Evolutionary conservation across 2,329 filamentous ascomycete species (phyloP).

Genomic region (Ceratocystis harringtonii): DNA sequence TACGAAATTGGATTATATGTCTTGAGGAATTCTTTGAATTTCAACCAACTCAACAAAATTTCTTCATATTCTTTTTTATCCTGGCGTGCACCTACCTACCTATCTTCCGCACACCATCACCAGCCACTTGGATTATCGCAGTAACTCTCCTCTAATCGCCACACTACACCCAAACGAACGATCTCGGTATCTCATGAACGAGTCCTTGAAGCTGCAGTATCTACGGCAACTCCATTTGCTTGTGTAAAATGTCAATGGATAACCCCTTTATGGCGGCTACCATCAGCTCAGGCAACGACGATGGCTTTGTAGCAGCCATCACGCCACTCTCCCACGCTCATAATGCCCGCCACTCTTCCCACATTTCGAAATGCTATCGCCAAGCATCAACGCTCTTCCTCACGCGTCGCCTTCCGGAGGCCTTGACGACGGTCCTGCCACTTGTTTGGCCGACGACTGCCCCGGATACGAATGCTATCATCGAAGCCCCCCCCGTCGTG

Average conservation of each 20-base stretch:
- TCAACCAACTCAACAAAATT: neutral
- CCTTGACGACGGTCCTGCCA: slow-evolving; percentile 69
- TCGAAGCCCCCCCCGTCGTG: slow-evolving; percentile 56
- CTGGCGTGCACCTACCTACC: neutral
- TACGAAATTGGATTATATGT: neutral
- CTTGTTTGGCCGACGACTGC: slow-evolving; percentile 51
- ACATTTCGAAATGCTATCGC: slow-evolving; percentile 83
- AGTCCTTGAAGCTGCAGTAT: neutral
- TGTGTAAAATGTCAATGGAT: slow-evolving; percentile 29
- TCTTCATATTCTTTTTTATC: neutral
- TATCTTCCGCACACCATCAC: neutral
- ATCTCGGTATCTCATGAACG: neutral
- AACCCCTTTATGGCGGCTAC: slow-evolving; percentile 29
- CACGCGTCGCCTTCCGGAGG: slow-evolving; percentile 82
- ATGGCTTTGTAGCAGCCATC: slow-evolving; percentile 46
- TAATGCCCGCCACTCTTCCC: slow-evolving; percentile 44
- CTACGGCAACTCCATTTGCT: neutral
- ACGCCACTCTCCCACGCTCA: slow-evolving; percentile 49
- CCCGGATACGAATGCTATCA: slow-evolving; percentile 31
- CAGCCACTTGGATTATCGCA: slow-evolving; percentile 2
- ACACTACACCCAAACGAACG: neutral
- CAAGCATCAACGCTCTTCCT: slow-evolving; percentile 89
- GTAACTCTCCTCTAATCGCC: neutral
- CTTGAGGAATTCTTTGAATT: neutral
- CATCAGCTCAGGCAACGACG: slow-evolving; percentile 31